phyloP scores from a whole-genome alignment of 2,329 filamentous ascomycete genomes.

The Tetracladium maxilliforme region DNA sequence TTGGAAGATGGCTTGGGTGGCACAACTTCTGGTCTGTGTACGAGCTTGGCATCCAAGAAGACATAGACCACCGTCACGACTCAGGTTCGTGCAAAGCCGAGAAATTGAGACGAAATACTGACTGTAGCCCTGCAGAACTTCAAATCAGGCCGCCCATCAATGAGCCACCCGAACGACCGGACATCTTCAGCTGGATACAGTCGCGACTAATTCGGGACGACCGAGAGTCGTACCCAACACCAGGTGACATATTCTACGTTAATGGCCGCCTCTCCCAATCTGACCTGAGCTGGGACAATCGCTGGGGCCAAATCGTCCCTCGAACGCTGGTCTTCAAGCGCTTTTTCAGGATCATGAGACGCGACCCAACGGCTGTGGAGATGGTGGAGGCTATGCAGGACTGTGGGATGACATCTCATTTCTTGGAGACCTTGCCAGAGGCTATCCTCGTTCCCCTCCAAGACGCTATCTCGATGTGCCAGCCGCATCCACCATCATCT shows the following conservation, averaged over 20 bases:
- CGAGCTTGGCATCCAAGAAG: constrained; percentile 35
- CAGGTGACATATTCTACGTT: too few relatives aligned
- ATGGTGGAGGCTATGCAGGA: constrained; percentile 62
- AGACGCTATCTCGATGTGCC: constrained; percentile 74
- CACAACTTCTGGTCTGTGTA: constrained; percentile 35
- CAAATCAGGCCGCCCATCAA: too few relatives aligned
- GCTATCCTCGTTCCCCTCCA: constrained; percentile 66
- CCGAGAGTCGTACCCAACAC: too few relatives aligned
- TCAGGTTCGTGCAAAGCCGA: constrained; percentile 25
- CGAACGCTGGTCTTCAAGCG: constrained; percentile 56
- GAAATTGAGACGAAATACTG: too few relatives aligned
- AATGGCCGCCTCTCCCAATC: too few relatives aligned
- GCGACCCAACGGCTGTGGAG: constrained; percentile 36
- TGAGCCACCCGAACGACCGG: too few relatives aligned
- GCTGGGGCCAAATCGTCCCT: constrained; percentile 38
- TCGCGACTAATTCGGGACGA: too few relatives aligned
- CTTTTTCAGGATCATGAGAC: constrained; percentile 45
- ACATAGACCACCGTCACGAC: constrained; percentile 22
- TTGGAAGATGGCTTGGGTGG: constrained; percentile 74
- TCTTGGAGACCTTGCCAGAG: constrained; percentile 76
- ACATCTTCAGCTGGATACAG: too few relatives aligned
- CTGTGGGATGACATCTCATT: constrained; percentile 47
- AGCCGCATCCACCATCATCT: constrained; percentile 62
- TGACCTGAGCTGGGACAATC: constrained; percentile 18
- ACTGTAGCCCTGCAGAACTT: too few relatives aligned